Base-by-base conservation (phyloP, 2,329 filamentous ascomycete genomes). In the Ophiostoma tasmaniense region DNA sequence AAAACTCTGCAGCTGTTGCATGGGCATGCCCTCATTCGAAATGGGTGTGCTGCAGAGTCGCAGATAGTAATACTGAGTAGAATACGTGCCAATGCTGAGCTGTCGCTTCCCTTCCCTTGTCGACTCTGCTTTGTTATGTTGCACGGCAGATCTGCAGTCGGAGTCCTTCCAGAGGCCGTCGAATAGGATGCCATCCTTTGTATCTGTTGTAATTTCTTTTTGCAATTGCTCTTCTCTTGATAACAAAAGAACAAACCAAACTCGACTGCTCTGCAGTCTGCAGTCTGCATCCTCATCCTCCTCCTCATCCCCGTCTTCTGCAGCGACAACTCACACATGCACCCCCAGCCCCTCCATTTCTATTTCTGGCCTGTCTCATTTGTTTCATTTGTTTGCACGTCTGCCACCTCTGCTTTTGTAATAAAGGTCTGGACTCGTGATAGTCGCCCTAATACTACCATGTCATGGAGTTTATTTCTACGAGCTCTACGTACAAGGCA, bases 101-200 rank as follows among this genome's bases (percentile, higher is more conserved):
- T 28, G 25, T 30, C 30, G 25, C 22, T 10, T 25, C 17, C 45
- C 50, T 55, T 45, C 14, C 7, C 42, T 55, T 25, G 50, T 39
- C 10, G 13, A 39, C 13, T 39, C 11, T 39, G 3, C 20, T 50
- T 3, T 50, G 8, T 17, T 50, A 50, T 25, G 50, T 55, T 55
- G 25, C 25, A 61, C 55, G 55, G 55, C 55, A 61, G 55, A 61
- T 61, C 55, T 61, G 55, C 55, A 61, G 25, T 30, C n/a, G 22
- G 11, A 11, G 55, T 17, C 50, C 50, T 25, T 45, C 42, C 50
- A 22, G n/a, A 25, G 2, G 25, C 25, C 13, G 25, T 61, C 55
- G 55, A 61, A 61, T 61, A 61, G 55, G 55, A 61, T 30, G 55
- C 55, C 25, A 30, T 25, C 55, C 55, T 55, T 61, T 61, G 30